Evolutionary conservation across 345 rosid genomes (phyloP).

Genomic region (Bruguiera parviflora): DNA sequence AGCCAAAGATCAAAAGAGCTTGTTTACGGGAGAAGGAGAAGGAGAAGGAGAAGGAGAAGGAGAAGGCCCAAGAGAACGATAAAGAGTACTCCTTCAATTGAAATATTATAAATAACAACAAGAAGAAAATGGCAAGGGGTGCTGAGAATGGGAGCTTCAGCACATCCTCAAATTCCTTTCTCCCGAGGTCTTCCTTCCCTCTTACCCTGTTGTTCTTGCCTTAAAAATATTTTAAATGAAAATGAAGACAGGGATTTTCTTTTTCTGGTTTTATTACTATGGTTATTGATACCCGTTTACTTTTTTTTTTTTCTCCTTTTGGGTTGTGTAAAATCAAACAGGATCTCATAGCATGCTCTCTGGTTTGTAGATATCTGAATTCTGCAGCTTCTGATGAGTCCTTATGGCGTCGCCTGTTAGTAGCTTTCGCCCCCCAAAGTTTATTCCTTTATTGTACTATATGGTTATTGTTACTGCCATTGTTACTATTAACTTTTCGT

Average conservation of each 20-base stretch:
- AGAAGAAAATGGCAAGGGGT: slow-evolving; percentile 27
- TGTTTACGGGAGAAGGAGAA: slow-evolving; percentile 23
- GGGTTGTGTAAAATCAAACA: slow-evolving; percentile 16
- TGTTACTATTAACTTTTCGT: too few relatives aligned
- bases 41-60: slow-evolving; percentile 32
- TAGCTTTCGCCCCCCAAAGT: neutral
- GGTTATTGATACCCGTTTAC: neutral
- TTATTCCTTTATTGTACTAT: neutral
- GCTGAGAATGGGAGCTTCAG: slow-evolving; percentile 64
- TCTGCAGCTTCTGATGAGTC: slow-evolving; percentile 84
- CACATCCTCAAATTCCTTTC: slow-evolving; percentile 89
- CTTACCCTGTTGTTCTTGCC: neutral
- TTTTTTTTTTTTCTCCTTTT: neutral
- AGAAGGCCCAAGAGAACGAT: slow-evolving; percentile 19
- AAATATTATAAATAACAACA: neutral
- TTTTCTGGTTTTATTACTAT: neutral
- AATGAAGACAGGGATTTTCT: neutral
- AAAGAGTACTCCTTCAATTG: neutral
- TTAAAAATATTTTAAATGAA: neutral
- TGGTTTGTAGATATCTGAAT: slow-evolving; percentile 70
- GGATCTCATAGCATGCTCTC: slow-evolving; percentile 88
- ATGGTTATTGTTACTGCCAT: neutral
- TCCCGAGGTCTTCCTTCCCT: slow-evolving; percentile 53
- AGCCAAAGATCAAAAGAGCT: too few relatives aligned
- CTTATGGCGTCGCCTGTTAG: slow-evolving; percentile 95